Conservation (phyloP, 106 monocot species). For the Alisma plantagoaquatica region DNA sequence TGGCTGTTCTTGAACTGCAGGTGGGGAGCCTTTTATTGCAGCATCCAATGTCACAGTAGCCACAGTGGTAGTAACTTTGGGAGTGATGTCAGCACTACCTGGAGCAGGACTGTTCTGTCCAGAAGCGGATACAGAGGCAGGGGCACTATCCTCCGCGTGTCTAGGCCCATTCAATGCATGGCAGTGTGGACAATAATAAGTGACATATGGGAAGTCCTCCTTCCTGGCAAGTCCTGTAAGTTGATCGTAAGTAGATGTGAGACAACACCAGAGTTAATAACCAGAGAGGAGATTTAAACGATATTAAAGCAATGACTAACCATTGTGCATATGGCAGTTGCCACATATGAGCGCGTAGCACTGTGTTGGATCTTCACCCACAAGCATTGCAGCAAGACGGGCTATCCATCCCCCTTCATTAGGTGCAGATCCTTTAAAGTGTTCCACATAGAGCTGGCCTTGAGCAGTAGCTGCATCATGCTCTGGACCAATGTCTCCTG, state of each 20-base stretch:
- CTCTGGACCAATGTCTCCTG: constrained; percentile 7
- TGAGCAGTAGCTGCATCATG: constrained; percentile 18
- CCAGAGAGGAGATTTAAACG: too few relatives aligned
- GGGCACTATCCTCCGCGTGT: constrained; percentile 20
- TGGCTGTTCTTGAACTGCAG: too few relatives aligned
- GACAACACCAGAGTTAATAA: background rate
- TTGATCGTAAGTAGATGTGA: background rate
- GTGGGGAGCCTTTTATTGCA: too few relatives aligned
- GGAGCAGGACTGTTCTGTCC: constrained; percentile 18
- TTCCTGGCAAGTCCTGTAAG: constrained; percentile 67
- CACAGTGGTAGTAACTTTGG: too few relatives aligned
- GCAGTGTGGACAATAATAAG: too few relatives aligned
- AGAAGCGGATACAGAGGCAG: constrained; percentile 7
- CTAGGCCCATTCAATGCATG: too few relatives aligned
- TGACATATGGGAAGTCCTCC: too few relatives aligned
- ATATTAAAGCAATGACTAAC: background rate
- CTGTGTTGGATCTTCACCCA: constrained; percentile 69
- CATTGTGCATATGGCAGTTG: constrained; percentile 62
- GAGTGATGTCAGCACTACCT: background rate
- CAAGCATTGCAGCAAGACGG: too few relatives aligned
- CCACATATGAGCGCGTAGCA: constrained; percentile 67
- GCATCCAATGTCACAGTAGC: constrained; percentile 2
- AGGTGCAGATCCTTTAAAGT: constrained; percentile 24
- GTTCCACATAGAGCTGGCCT: constrained; percentile 26
- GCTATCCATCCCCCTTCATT: constrained; percentile 43